Base-by-base conservation (phyloP, 2,329 filamentous ascomycete species). In the Celoporthe dispersa region DNA sequence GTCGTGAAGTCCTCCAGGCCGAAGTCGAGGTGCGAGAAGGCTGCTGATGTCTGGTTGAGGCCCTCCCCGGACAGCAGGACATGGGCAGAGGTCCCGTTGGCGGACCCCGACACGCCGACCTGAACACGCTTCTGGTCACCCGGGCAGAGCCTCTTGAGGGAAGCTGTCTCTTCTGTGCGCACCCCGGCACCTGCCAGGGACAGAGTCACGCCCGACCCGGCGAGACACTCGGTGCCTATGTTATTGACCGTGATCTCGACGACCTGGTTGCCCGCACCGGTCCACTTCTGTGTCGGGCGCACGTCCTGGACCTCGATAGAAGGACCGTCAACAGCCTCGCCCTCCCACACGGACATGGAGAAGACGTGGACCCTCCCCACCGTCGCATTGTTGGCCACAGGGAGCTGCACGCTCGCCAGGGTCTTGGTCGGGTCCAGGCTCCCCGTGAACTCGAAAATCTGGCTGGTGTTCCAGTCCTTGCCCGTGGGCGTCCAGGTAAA, bases 361-460 rank as follows among this genome's bases (percentile, higher is more conserved):
- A 84, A 85, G 16, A 84, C 68, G 62, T 85, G 83, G 60, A 84
- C 75, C 33, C 81, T 73, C 12, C 81, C 79, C 7, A 76, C 77
- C 0, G 79, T 79, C 1, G 75, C 74, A 16, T 79, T 80, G 1
- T 78, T 78, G 8, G 78, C 80, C 12, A 78, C 75, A 0, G 84
- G 83, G 62, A 86, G 73, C 0, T 78, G 80, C 28, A 86, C 79
- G 8, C 79, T 76, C 2, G 68, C 72, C 12, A 86, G 74, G 22
- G 72, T 75, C 73, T 83, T 84, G 1, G 77, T 77, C 0, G 78
- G 75, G 9, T 79, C 75, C 11, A 86, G 68, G 2, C 79, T 71
- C 0, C 78, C 80, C 1, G 81, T 81, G 51, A 80, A 79, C 75
- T 86, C 83, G 64, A 82, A 85, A 28, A 85, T 82, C 72, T 83